A percentile compares a stretch with the other conserved stretches of the same genome.
Conservation (phyloP, 1,139 yeast species). For the Protomyces gravidus region DNA sequence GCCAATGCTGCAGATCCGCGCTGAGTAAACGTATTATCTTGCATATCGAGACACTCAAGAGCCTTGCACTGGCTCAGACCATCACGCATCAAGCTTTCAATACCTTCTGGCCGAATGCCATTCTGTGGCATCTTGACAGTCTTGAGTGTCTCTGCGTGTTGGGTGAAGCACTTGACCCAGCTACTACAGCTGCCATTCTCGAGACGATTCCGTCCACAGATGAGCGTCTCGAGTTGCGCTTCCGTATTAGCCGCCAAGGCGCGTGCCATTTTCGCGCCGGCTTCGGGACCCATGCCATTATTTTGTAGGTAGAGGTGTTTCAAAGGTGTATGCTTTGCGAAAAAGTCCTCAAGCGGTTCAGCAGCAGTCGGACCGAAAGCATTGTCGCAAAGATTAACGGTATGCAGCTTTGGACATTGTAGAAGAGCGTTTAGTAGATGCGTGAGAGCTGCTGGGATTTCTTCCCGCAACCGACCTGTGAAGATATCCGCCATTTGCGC, state of each 20-base stretch:
- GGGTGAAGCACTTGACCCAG: conserved; percentile 64
- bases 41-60: conserved; percentile 73
- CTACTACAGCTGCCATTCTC: conserved; percentile 81
- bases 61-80: conserved; percentile 63
- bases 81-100: conserved; percentile 63
- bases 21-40: conserved; percentile 90
- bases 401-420: conserved; percentile 60
- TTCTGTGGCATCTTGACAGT: conserved; percentile 83
- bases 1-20: conserved; percentile 75
- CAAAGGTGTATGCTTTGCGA: conserved; percentile 69
- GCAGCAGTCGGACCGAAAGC: conserved; percentile 96
- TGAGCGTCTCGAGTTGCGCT: conserved; percentile 70
- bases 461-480: conserved; percentile 90
- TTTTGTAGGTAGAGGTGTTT: conserved; percentile 84
- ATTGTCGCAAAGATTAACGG: conserved; percentile 83
- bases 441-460: conserved; percentile 79
- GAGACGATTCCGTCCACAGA: conserved; percentile 93
- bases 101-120: conserved; percentile 93
- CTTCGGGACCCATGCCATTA: conserved; percentile 97
- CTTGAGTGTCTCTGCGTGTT: conserved; percentile 62
- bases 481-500: conserved; percentile 85
- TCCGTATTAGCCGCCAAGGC: conserved; percentile 70
- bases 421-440: conserved; percentile 68
- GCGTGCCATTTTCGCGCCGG: conserved; percentile 89
- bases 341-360: conserved; percentile 75